phyloP scores from a whole-genome alignment of 2,329 filamentous ascomycete species.

The Xylariaceae sp. region DNA sequence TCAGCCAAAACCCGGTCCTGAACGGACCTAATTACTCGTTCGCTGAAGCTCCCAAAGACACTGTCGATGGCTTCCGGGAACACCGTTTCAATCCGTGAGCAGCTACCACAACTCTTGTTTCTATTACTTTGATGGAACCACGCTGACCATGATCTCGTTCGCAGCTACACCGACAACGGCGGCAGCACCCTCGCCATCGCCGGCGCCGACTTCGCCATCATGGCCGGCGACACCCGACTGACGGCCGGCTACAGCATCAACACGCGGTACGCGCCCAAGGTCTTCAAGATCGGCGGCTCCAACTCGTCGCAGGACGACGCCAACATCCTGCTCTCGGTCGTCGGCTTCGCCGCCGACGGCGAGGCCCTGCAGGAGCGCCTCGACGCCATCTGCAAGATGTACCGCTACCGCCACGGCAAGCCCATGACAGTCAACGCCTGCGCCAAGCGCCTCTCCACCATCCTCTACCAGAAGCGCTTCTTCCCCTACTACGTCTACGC shows the following conservation, averaged over 20 bases:
- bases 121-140: too few species aligned
- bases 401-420: slow-evolving; percentile 97
- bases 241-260: slow-evolving; percentile 99
- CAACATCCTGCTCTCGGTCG: slow-evolving; percentile 85
- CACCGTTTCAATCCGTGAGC: slow-evolving; percentile 91
- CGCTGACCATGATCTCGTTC: background rate
- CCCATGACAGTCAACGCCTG: slow-evolving; percentile 92
- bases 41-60: slow-evolving; percentile 53
- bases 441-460: slow-evolving; percentile 89
- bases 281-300: slow-evolving; percentile 94
- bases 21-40: slow-evolving; percentile 68
- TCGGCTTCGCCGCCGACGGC: slow-evolving; percentile 93
- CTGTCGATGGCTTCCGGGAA: slow-evolving; percentile 56
- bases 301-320: slow-evolving; percentile 80
- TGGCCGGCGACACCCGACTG: slow-evolving; percentile 94
- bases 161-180: slow-evolving; percentile 94
- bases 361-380: slow-evolving; percentile 90
- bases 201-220: slow-evolving; percentile 89
- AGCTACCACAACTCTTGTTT: background rate
- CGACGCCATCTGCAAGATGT: slow-evolving; percentile 96
- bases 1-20: slow-evolving; percentile 65
- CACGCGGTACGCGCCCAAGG: slow-evolving; percentile 89
- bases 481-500: slow-evolving; percentile 98
- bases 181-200: slow-evolving; percentile 94
- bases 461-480: slow-evolving; percentile 96